Evolutionary conservation across 306 rosid genomes (phyloP).

Genomic region (Ormosia emarginata): DNA sequence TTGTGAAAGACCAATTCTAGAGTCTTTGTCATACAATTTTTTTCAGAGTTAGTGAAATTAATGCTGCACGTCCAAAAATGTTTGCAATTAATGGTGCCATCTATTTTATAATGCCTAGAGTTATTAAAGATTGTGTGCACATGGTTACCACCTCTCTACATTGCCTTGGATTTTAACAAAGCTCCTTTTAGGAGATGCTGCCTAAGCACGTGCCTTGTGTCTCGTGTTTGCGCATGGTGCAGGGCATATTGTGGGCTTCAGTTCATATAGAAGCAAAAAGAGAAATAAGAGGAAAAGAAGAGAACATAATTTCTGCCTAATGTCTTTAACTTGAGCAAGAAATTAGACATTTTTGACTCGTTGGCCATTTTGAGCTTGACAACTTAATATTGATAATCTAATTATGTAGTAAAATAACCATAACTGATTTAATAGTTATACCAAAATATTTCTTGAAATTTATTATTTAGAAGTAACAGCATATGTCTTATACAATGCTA

Average conservation of each 20-base stretch:
- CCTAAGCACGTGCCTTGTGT: background rate
- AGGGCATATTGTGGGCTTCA: background rate
- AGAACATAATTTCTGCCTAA: background rate
- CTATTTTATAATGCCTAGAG: background rate
- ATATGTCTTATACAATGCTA: background rate
- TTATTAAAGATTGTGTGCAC: background rate
- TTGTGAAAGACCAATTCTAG: background rate
- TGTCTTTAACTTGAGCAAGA: background rate
- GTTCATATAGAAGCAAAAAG: background rate
- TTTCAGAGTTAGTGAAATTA: background rate
- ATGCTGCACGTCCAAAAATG: background rate
- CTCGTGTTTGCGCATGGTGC: background rate
- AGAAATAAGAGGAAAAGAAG: background rate
- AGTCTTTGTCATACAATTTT: background rate
- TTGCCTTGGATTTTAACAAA: background rate
- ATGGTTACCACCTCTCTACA: background rate
- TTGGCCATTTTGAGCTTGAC: background rate
- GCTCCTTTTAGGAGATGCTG: background rate
- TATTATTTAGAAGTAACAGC: background rate
- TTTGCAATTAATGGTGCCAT: background rate
- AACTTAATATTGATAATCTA: background rate
- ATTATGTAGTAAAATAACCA: too few species aligned
- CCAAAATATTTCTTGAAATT: background rate
- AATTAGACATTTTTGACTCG: background rate
- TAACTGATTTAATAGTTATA: background rate